Evolutionary conservation across 2,329 filamentous ascomycete genomes (phyloP).

Genomic region (Dendryphion nanum): DNA sequence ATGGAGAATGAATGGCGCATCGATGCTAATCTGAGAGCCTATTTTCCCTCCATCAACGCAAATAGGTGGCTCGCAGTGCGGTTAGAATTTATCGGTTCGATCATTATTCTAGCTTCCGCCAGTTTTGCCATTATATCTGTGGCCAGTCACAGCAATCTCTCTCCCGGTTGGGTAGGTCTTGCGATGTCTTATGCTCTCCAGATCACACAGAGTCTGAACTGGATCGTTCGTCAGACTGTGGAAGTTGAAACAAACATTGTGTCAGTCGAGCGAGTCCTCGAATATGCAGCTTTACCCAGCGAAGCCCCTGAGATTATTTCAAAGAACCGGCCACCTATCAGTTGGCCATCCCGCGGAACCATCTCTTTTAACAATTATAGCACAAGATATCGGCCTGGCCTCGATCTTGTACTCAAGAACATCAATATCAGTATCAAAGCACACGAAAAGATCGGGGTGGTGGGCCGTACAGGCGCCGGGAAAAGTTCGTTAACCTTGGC

Average conservation of each 20-base stretch:
- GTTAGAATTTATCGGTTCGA: conserved; percentile 89
- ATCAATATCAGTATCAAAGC: conserved; percentile 90
- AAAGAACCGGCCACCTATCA: conserved; percentile 79
- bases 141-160: conserved; percentile 61
- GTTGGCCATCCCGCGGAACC: conserved; percentile 87
- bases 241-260: conserved; percentile 99
- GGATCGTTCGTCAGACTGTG: conserved; percentile 97
- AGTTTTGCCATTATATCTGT: conserved; percentile 81
- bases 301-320: conserved; percentile 94
- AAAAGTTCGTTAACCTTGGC: conserved; percentile 93
- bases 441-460: conserved; percentile 96
- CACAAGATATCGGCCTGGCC: conserved; percentile 82
- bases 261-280: conserved; percentile 93
- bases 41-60: conserved; percentile 92
- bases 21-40: conserved; percentile 89
- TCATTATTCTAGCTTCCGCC: conserved; percentile 88
- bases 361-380: conserved; percentile 93
- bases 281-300: conserved; percentile 87
- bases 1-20: conserved; percentile 97
- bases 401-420: conserved; percentile 91
- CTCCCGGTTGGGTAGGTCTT: conserved; percentile 78
- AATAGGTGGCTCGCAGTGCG: conserved; percentile 89
- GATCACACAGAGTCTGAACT: conserved; percentile 96
- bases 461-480: conserved; percentile 91
- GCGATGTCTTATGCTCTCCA: conserved; percentile 96